Base-by-base conservation (phyloP, 768 basidiomycete species). In the Tremella fuciformis region DNA sequence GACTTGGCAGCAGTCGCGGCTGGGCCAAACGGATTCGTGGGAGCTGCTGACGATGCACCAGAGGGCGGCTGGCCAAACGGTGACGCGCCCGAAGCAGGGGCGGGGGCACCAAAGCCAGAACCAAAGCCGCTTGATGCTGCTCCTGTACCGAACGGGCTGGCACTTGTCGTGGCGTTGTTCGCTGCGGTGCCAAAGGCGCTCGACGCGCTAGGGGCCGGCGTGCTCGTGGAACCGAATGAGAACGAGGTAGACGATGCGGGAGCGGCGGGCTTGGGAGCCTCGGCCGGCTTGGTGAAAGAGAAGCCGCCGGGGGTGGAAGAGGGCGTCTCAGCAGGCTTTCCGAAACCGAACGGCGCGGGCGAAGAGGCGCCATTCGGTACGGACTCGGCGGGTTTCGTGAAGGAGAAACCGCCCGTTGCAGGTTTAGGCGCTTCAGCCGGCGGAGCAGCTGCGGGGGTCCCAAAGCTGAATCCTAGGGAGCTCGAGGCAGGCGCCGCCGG, bases 301-400 rank as follows among this genome's bases (percentile, higher is more conserved):
- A 63, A 54, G 13, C 50, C n/a, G 16, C 39, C 18, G 16, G 53
- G 15, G 15, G 53, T 24, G 19, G 55, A 11, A 2, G 57, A 7
- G 8, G 57, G 37, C 15, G 49, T 37, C 34, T 46, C 55, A 18
- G 42, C 46, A 8, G 55, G 42, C 47, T 56, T 56, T 19, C 55
- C 55, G 37, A 56, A 56, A 22, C 24, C 48, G 55, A 56, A 53
- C 38, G 42, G 49, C 26, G 51, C 9, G 4, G 51, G 22, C 7
- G 25, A 16, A 4, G 51, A 18, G 25, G 29, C 29, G 34, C 29
- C 51, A 26, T 53, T 53, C n/a, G 34, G 9, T 6, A 8, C 18
- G 25, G 51, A 3, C 18, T 26, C 26, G 7, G 48, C 18, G 7
- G n/a, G 15, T 50, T 26, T 26, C 7, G 7, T 39, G 51, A 53